A percentile compares a stretch with the other conserved stretches of the same genome.
phyloP scores from a whole-genome alignment of 768 basidiomycete species.

The Calocera cornea region DNA sequence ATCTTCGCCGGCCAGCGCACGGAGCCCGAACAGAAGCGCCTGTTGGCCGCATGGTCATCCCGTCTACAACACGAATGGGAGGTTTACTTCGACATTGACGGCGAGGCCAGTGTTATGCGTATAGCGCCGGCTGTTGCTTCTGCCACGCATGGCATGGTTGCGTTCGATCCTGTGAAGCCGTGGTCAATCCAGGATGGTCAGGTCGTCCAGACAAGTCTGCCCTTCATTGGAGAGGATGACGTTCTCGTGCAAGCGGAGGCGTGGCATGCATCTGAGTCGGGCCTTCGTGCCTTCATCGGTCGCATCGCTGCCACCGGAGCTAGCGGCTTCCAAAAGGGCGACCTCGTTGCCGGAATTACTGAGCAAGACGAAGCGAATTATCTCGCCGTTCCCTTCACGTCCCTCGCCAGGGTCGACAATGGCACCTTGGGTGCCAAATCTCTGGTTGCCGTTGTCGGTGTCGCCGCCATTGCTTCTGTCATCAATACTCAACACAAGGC shows the following conservation, averaged over 20 bases:
- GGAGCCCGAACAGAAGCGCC: conserved; percentile 11
- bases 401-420: neutral
- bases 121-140: conserved; percentile 18
- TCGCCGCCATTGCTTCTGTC: neutral
- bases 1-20: conserved; percentile 18
- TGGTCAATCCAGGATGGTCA: conserved; percentile 10
- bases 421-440: neutral
- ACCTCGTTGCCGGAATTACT: neutral
- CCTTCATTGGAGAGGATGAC: neutral
- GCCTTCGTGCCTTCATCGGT: neutral
- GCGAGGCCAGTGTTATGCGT: conserved; percentile 22
- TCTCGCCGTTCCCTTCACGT: neutral
- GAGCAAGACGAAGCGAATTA: neutral
- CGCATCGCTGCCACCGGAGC: neutral
- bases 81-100: conserved; percentile 20
- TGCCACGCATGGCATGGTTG: conserved; percentile 5
- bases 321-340: neutral
- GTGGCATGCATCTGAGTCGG: neutral
- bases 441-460: neutral
- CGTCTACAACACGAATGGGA: conserved; percentile 6
- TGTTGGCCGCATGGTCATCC: conserved; percentile 5
- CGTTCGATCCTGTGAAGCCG: conserved; percentile 6
- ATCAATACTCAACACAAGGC: neutral
- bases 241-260: neutral
- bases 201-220: conserved; percentile 9